phyloP scores from a whole-genome alignment of 2,329 filamentous ascomycete species.

The Thelonectria rubi region DNA sequence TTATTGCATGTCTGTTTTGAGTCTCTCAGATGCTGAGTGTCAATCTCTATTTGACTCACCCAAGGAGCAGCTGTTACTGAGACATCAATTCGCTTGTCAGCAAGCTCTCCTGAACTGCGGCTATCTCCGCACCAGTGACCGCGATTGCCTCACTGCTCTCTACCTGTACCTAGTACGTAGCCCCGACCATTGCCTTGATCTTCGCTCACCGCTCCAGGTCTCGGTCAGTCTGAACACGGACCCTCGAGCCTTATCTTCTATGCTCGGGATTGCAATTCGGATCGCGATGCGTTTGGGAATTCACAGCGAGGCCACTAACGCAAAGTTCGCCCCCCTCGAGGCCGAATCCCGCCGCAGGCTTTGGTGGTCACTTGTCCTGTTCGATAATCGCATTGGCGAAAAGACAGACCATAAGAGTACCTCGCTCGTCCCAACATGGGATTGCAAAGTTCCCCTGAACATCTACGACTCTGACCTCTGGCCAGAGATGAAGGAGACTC shows the following conservation, averaged over 20 bases:
- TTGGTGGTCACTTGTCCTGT: constrained; percentile 68
- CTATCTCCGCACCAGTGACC: constrained; percentile 59
- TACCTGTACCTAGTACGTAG: constrained; percentile 63
- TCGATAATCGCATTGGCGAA: constrained; percentile 66
- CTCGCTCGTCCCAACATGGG: constrained; percentile 48
- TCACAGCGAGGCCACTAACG: constrained; percentile 54
- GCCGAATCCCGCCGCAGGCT: constrained; percentile 68
- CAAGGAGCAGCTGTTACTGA: constrained; percentile 52
- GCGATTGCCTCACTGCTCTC: constrained; percentile 64
- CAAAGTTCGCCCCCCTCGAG: constrained; percentile 52
- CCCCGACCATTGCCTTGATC: neutral
- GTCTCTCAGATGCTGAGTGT: constrained; percentile 56
- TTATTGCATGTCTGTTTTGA: constrained; percentile 55
- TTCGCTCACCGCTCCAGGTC: constrained; percentile 49
- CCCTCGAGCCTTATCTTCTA: constrained; percentile 60
- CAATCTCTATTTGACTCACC: constrained; percentile 50
- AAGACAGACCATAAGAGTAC: constrained; percentile 51
- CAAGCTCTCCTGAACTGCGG: constrained; percentile 62
- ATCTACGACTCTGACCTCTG: constrained; percentile 57
- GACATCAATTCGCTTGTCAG: constrained; percentile 59
- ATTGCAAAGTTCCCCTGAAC: constrained; percentile 55
- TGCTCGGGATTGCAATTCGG: constrained; percentile 63
- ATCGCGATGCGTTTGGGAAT: constrained; percentile 67
- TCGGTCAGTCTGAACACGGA: constrained; percentile 55
- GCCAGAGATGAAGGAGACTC: constrained; percentile 50